Evolutionary conservation across 139 green algal species (phyloP).

Genomic region (Coccomyxa sp.): DNA sequence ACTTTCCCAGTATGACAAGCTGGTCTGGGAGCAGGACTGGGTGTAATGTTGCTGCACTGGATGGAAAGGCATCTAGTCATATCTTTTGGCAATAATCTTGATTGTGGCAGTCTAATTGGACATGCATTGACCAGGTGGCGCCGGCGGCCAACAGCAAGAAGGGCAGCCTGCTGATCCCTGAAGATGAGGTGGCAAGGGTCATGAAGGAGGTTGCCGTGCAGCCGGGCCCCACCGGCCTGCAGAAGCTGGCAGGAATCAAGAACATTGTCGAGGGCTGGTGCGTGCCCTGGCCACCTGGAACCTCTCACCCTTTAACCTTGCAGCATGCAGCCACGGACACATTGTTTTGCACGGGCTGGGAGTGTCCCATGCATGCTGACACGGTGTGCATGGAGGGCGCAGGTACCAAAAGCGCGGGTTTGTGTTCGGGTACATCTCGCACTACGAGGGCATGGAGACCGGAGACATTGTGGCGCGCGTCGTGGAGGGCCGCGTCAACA

Average conservation of each 20-base stretch:
- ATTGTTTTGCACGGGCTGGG: background rate
- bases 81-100: background rate
- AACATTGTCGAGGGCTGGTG: constrained; percentile 43
- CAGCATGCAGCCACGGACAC: background rate
- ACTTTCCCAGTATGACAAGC: background rate
- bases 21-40: background rate
- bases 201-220: constrained; percentile 15
- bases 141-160: background rate
- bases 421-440: constrained; percentile 46
- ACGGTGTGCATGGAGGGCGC: background rate
- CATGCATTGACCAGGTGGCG: background rate
- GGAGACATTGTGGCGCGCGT: constrained; percentile 60
- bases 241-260: constrained; percentile 45
- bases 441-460: constrained; percentile 76
- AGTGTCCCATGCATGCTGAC: background rate
- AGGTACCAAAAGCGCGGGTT: constrained; percentile 71
- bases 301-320: background rate
- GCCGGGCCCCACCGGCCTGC: constrained; percentile 31
- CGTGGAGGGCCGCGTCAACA: constrained; percentile 43
- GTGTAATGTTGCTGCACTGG: too few species aligned
- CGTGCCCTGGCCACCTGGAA: background rate
- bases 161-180: constrained; percentile 6
- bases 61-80: too few species aligned
- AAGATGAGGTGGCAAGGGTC: constrained; percentile 28
- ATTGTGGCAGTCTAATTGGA: constrained; percentile 16